Evolutionary conservation across 495 filamentous ascomycete species (phyloP), one percentile per base, ranked within the genome.

Genomic region (Cairneyella variabilis): DNA sequence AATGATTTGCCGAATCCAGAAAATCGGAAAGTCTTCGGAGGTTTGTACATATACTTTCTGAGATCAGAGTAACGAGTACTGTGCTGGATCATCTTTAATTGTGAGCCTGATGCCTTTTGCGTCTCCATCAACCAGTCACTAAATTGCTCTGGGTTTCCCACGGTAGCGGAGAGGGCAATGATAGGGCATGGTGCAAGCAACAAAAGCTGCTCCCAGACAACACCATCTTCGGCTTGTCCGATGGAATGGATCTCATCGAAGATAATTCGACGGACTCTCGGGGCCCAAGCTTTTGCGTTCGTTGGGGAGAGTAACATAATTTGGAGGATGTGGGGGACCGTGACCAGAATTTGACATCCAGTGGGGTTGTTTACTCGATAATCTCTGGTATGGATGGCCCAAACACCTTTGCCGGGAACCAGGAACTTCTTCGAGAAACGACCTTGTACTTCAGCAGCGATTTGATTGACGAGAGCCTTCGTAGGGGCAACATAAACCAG

Each of bases 231-330:
- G 2, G 83, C 77, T 64, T 90, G 83, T 0, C 86, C 85, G 49
- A 91, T 90, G 14, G 76, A 88, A 64, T 92, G 88, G n/a, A 91
- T 79, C 67, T 91, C 88, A 56, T 92, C 88, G 51, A 90, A 90
- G 30, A 91, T 91, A 59, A 91, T 90, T 12, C 84, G 73, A 50
- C 77, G 84, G 3, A 91, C 73, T 48, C 82, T 67, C 2, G 70
- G 68, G 2, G 86, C 76, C 83, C 86, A 91, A 3, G 80, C 70
- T 20, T 76, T 78, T 18, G 86, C 85, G 58, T 90, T 86, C 0
- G 70, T 66, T 0, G 88, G 84, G 0, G 83, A 71, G 2, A 91
- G 69, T 1, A 91, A 71, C 84, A 91, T 88, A 48, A 85, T 91
- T 56, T 90, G 86, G 14, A 91, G 72, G 30, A 91, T 83, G 60